These are phyloP conservation scores for Citrus maxima DNA, from an alignment of 345 rosid species.

Conservation along the genomic window DNA sequence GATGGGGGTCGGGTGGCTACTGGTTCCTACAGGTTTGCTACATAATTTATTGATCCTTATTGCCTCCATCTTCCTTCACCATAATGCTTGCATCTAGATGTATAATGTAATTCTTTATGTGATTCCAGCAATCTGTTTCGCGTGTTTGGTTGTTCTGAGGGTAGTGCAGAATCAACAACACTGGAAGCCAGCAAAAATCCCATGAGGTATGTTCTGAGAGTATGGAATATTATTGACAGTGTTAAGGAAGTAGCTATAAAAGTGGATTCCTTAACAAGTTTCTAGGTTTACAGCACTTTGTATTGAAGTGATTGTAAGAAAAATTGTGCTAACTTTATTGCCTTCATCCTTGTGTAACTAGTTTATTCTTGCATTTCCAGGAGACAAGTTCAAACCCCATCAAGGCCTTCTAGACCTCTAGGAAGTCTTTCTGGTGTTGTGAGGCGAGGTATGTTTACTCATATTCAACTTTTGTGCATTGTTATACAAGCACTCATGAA, in stretches of 20 bases:
- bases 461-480: background rate
- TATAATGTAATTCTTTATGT: slow-evolving; percentile 5
- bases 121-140: slow-evolving; percentile 63
- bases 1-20: slow-evolving; percentile 64
- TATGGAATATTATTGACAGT: background rate
- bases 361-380: slow-evolving; percentile 26
- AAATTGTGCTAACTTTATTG: background rate
- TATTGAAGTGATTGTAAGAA: slow-evolving; percentile 2
- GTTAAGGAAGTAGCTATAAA: background rate
- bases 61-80: background rate
- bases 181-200: slow-evolving; percentile 72
- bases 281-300: slow-evolving; percentile 3
- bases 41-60: slow-evolving; percentile 2
- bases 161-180: slow-evolving; percentile 49
- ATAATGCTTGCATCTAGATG: background rate
- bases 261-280: background rate
- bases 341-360: background rate
- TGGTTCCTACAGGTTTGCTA: slow-evolving; percentile 65
- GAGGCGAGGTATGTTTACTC: slow-evolving; percentile 43
- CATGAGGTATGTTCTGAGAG: slow-evolving; percentile 41
- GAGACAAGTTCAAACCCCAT: slow-evolving; percentile 46
- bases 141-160: slow-evolving; percentile 58
- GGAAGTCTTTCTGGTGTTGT: slow-evolving; percentile 45
- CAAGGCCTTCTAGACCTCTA: slow-evolving; percentile 55
- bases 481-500: background rate